phyloP scores from a whole-genome alignment of 2,329 filamentous ascomycete genomes.

The Pseudopithomyces maydicus region DNA sequence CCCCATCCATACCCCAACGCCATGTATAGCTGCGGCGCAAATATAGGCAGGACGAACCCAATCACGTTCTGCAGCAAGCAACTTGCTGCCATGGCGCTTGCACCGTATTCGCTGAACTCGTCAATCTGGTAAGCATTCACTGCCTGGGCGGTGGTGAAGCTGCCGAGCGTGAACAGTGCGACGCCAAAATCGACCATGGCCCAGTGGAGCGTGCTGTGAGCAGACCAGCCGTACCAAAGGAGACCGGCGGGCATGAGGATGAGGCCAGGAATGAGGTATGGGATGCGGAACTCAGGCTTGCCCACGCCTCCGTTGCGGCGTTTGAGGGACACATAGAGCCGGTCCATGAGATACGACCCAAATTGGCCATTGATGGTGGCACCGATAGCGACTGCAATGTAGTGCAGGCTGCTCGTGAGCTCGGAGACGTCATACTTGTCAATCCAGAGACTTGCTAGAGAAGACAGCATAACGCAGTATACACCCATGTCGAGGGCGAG shows the following conservation, averaged over 20 bases:
- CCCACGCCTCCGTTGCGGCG: constrained; percentile 8
- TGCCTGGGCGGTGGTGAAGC: constrained; percentile 26
- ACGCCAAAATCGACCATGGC: constrained; percentile 59
- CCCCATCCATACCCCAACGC: constrained; percentile 43
- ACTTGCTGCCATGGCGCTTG: constrained; percentile 3
- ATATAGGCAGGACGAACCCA: constrained; percentile 41
- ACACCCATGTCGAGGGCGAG: constrained; percentile 49
- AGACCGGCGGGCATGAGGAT: constrained; percentile 37
- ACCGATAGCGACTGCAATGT: constrained; percentile 62
- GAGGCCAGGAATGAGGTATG: constrained; percentile 23
- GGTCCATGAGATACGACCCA: constrained; percentile 52
- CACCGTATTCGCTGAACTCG: not conserved
- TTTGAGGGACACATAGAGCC: constrained; percentile 41
- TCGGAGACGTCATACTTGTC: constrained; percentile 21
- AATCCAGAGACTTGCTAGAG: constrained; percentile 28
- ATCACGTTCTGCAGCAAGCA: constrained; percentile 21
- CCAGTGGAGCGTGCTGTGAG: constrained; percentile 57
- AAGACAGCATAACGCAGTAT: constrained; percentile 30
- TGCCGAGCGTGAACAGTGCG: constrained; percentile 39
- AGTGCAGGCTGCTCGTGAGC: constrained; percentile 18
- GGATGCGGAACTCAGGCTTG: constrained; percentile 26
- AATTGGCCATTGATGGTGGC: constrained; percentile 52
- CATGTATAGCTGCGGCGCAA: constrained; percentile 40
- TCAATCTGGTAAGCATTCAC: constrained; percentile 62
- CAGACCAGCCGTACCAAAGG: constrained; percentile 59